These are phyloP conservation scores for Labyrinthula sp. DNA, from an alignment of 352 stramenopile species.

Conservation along the genomic window DNA sequence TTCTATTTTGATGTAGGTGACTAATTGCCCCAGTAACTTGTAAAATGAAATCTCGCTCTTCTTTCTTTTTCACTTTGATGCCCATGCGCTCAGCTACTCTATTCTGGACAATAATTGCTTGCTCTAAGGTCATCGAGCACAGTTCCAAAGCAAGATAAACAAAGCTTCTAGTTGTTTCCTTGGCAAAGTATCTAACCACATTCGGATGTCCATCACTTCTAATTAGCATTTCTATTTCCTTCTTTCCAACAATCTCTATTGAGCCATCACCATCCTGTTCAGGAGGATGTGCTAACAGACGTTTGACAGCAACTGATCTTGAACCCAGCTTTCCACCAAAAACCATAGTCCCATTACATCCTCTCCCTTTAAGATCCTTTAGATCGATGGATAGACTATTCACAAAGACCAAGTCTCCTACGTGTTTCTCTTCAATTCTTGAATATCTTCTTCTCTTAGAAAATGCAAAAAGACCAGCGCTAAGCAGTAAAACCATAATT, in stretches of 20 bases:
- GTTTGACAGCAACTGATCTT: slow-evolving; percentile 22
- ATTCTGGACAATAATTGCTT: slow-evolving; percentile 2
- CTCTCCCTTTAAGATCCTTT: slow-evolving; percentile 7
- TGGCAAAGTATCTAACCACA: slow-evolving; percentile 15
- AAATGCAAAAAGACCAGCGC: too few species aligned
- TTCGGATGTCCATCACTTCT: slow-evolving; percentile 21
- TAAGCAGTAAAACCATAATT: too few species aligned
- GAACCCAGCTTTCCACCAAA: slow-evolving; percentile 10
- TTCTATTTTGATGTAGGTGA: slow-evolving; percentile 15
- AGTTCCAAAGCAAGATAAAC: slow-evolving; percentile 26
- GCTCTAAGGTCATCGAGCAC: slow-evolving; percentile 16
- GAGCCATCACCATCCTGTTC: too few species aligned
- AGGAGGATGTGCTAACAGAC: slow-evolving; percentile 15
- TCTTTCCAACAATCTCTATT: slow-evolving; percentile 20
- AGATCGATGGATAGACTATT: slow-evolving; percentile 4
- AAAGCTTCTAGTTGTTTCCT: slow-evolving; percentile 17
- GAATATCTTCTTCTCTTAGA: too few species aligned
- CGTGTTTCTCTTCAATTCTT: too few species aligned
- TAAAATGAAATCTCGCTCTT: slow-evolving; percentile 12
- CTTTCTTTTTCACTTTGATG: slow-evolving; percentile 16
- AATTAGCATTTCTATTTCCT: slow-evolving; percentile 28
- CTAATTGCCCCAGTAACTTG: slow-evolving; percentile 16
- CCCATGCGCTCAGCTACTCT: slow-evolving; percentile 6
- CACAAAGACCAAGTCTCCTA: too few species aligned
- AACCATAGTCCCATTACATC: slow-evolving; percentile 23